Evolutionary conservation across 2,329 filamentous ascomycete genomes (phyloP).

Genomic region (Curvularia verruculosa): DNA sequence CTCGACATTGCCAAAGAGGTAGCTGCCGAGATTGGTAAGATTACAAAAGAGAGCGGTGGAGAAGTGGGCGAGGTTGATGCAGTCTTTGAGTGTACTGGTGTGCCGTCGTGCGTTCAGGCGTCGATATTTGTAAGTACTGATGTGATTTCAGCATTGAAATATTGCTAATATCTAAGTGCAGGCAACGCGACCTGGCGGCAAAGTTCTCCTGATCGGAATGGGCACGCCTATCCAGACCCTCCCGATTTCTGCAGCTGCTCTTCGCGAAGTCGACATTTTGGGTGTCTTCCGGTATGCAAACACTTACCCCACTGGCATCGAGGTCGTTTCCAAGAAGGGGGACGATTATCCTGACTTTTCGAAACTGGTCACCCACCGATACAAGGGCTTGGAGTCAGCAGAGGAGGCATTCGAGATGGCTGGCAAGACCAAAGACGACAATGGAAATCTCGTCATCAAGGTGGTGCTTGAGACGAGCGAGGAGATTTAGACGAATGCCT

Average conservation of each 20-base stretch:
- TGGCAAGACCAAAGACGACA: constrained; percentile 68
- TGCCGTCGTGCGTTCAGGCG: constrained; percentile 75
- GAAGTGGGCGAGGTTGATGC: constrained; percentile 65
- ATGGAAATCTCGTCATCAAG: constrained; percentile 73
- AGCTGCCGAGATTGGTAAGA: constrained; percentile 51
- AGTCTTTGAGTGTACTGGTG: constrained; percentile 78
- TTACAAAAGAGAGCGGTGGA: constrained; percentile 40
- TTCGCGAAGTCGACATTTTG: constrained; percentile 78
- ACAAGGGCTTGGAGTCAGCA: constrained; percentile 67
- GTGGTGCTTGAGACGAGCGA: constrained; percentile 63
- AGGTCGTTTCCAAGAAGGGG: constrained; percentile 57
- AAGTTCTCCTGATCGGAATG: constrained; percentile 80
- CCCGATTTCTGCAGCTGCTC: constrained; percentile 72
- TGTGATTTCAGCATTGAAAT: not conserved
- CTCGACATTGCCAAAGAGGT: constrained; percentile 59
- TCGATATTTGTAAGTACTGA: constrained; percentile 65
- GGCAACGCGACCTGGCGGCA: constrained; percentile 70
- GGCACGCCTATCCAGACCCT: constrained; percentile 77
- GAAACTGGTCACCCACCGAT: constrained; percentile 75
- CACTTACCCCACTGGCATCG: constrained; percentile 74
- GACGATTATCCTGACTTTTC: constrained; percentile 66
- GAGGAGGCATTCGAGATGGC: constrained; percentile 73
- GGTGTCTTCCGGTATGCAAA: constrained; percentile 80
- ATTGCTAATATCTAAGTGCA: constrained; percentile 26
- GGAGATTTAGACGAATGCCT: constrained; percentile 31